Conservation (phyloP, 352 stramenopile genomes). For the Aphanomyces astaci region DNA sequence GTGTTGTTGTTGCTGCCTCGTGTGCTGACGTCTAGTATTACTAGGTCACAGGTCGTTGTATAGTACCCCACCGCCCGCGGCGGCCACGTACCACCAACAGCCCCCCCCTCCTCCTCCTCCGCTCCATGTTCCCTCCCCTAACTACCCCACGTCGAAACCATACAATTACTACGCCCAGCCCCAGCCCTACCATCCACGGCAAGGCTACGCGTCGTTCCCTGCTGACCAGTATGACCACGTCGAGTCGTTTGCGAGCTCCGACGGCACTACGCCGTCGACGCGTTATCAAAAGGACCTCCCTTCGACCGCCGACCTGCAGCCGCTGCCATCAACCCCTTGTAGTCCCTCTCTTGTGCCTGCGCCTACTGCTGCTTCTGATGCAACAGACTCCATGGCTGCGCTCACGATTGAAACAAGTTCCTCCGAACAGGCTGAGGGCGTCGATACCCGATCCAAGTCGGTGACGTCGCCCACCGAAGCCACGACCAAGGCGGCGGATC, state of each 20-base stretch:
- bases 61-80: background rate
- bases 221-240: background rate
- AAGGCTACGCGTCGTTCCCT: no score
- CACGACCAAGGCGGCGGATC: background rate
- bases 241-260: background rate
- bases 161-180: background rate
- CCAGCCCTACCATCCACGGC: background rate
- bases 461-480: background rate
- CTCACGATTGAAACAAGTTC: no score
- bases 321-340: no score
- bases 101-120: background rate
- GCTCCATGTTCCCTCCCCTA: background rate
- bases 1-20: background rate
- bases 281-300: no score
- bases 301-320: no score
- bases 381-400: no score
- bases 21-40: background rate
- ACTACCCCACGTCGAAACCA: background rate
- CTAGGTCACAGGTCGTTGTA: background rate
- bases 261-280: no score
- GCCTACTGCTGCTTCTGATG: no score
- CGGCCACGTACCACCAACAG: background rate
- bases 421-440: no score
- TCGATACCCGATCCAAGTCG: background rate
- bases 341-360: no score